Evolutionary conservation across 2,329 filamentous ascomycete genomes (phyloP).

Genomic region (Clarireedia monteithiana): DNA sequence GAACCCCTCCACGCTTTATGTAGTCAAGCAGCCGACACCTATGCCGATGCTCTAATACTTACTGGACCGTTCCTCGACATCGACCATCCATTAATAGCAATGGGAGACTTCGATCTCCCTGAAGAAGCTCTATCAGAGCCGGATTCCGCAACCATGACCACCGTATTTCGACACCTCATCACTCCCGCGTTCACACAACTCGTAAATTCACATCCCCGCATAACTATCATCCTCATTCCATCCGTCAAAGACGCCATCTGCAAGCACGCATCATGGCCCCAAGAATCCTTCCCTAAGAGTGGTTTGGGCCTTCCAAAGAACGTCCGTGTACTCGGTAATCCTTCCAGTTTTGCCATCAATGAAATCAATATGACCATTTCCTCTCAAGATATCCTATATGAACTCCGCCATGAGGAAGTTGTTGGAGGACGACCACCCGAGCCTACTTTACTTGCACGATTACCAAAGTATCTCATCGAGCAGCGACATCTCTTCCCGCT

Average conservation of each 20-base stretch:
- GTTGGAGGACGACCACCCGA: slow-evolving; percentile 46
- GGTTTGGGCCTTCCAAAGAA: slow-evolving; percentile 73
- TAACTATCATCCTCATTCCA: slow-evolving; percentile 76
- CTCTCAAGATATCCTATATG: slow-evolving; percentile 75
- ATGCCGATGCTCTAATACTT: slow-evolving; percentile 72
- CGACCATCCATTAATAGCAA: slow-evolving; percentile 81
- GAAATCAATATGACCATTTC: slow-evolving; percentile 77
- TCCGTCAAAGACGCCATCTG: slow-evolving; percentile 75
- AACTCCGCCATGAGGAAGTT: slow-evolving; percentile 70
- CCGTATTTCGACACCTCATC: slow-evolving; percentile 77
- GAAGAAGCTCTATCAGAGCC: slow-evolving; percentile 60
- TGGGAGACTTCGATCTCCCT: slow-evolving; percentile 70
- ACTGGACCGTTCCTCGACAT: slow-evolving; percentile 84
- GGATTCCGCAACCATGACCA: slow-evolving; percentile 71
- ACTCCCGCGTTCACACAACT: slow-evolving; percentile 66
- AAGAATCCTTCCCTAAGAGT: slow-evolving; percentile 60
- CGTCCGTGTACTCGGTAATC: slow-evolving; percentile 75
- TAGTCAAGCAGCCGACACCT: slow-evolving; percentile 63
- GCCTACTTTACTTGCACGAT: slow-evolving; percentile 41
- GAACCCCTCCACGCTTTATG: slow-evolving; percentile 80
- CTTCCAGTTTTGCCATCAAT: slow-evolving; percentile 82
- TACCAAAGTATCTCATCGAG: slow-evolving; percentile 72
- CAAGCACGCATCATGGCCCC: slow-evolving; percentile 82
- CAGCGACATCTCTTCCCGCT: slow-evolving; percentile 88
- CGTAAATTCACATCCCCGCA: slow-evolving; percentile 59